These are phyloP conservation scores for Liquidambar formosana DNA, from an alignment of 164 flowering plant species.

Conservation along the genomic window DNA sequence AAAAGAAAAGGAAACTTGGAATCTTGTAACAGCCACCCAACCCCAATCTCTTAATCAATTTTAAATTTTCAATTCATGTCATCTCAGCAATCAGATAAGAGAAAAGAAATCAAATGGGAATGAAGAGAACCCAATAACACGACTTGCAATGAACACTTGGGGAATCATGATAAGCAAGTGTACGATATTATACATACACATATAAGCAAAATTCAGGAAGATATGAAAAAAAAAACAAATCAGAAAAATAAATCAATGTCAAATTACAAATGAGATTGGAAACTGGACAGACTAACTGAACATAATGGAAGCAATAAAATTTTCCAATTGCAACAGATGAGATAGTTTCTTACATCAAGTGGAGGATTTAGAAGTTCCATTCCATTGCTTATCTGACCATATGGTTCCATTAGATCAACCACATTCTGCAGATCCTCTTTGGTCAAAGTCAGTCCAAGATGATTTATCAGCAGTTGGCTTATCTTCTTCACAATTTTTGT, in stretches of 20 bases:
- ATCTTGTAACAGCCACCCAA: background rate
- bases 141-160: background rate
- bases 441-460: constrained; percentile 79
- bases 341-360: constrained; percentile 70
- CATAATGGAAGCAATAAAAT: background rate
- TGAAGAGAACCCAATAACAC: background rate
- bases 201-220: background rate
- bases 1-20: background rate
- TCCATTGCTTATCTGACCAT: constrained; percentile 90
- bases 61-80: background rate
- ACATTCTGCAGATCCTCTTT: constrained; percentile 78
- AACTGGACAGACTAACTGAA: background rate
- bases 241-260: background rate
- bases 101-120: background rate
- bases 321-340: background rate
- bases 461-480: constrained; percentile 74
- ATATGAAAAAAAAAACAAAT: background rate
- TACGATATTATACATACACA: background rate
- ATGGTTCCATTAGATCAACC: constrained; percentile 95
- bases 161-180: background rate
- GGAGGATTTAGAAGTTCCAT: constrained; percentile 81
- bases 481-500: constrained; percentile 52
- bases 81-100: background rate
- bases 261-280: background rate
- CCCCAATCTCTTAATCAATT: background rate